phyloP scores from a whole-genome alignment of 2,329 filamentous ascomycete genomes.

The Cercospora zeae-maydis region DNA sequence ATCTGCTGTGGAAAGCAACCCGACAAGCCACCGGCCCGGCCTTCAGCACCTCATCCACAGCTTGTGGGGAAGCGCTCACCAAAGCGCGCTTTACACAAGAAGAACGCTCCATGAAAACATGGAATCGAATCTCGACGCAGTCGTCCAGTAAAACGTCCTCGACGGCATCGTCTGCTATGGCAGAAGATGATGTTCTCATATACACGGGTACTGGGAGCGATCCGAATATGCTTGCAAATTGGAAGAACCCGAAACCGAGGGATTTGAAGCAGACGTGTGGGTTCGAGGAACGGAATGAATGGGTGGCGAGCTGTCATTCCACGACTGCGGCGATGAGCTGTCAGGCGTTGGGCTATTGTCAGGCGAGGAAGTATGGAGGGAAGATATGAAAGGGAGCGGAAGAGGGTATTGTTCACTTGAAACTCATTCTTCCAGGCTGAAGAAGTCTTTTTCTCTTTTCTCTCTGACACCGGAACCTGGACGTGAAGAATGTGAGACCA shows the following conservation, averaged over 20 bases:
- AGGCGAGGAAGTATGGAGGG: neutral
- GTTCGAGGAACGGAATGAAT: neutral
- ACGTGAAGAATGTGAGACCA: too few species aligned
- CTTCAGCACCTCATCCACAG: slow-evolving; percentile 10
- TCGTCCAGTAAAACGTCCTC: slow-evolving; percentile 3
- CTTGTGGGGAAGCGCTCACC: neutral
- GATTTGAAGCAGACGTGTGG: slow-evolving; percentile 3
- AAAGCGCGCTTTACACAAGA: slow-evolving; percentile 10
- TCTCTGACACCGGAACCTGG: too few species aligned
- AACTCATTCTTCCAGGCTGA: too few species aligned
- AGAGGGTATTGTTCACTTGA: neutral
- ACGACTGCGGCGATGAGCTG: slow-evolving; percentile 1
- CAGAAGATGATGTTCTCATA: slow-evolving; percentile 5
- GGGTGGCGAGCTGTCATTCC: neutral
- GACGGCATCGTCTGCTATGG: neutral
- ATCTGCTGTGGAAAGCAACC: slow-evolving; percentile 11
- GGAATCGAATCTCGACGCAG: slow-evolving; percentile 4
- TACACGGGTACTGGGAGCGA: neutral
- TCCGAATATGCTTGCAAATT: neutral
- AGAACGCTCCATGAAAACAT: neutral
- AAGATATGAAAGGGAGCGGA: neutral
- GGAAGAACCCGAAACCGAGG: slow-evolving; percentile 4
- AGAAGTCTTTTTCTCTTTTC: too few species aligned
- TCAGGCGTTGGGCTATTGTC: neutral
- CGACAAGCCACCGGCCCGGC: slow-evolving; percentile 8